Percentiles rank a stretch among this genome's conserved stretches.
These are phyloP conservation scores for Aspergillus luchuensis DNA, from an alignment of 2,329 filamentous ascomycete genomes.

Conservation along the genomic window DNA sequence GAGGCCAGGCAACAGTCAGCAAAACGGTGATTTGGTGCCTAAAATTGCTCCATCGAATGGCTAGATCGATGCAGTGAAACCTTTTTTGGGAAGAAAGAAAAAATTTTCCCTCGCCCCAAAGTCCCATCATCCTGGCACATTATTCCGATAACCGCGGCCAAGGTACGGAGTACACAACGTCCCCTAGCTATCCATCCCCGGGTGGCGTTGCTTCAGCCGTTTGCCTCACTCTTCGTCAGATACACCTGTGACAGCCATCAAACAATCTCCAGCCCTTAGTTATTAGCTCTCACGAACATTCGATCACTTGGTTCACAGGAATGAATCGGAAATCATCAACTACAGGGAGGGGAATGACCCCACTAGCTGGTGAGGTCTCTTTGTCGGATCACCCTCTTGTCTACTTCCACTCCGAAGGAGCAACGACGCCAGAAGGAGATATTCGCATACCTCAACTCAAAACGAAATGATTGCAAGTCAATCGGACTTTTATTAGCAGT, in stretches of 20 bases:
- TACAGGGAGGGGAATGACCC: conserved; percentile 6
- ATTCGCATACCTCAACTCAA: neutral
- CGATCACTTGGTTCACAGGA: neutral
- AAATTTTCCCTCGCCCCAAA: conserved; percentile 13
- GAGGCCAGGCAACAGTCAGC: neutral
- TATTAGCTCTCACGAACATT: neutral
- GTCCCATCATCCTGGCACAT: conserved; percentile 6
- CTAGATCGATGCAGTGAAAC: conserved; percentile 7
- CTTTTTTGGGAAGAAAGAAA: conserved; percentile 1
- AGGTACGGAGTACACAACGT: neutral
- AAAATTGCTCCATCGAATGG: conserved; percentile 5
- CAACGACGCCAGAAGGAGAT: too few species aligned
- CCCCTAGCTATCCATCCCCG: neutral
- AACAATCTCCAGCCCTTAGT: neutral
- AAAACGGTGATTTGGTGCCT: conserved; percentile 13
- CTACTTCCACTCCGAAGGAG: neutral
- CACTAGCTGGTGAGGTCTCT: conserved; percentile 9
- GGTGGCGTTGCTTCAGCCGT: neutral
- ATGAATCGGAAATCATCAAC: conserved; percentile 19
- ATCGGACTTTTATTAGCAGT: neutral
- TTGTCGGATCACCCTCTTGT: neutral
- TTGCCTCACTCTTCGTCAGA: neutral
- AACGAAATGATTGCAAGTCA: neutral
- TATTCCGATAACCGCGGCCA: neutral
- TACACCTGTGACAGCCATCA: neutral